These are phyloP conservation scores for Entomortierella lignicola DNA, from an alignment of 192 early-diverging fungal species.

Conservation along the genomic window DNA sequence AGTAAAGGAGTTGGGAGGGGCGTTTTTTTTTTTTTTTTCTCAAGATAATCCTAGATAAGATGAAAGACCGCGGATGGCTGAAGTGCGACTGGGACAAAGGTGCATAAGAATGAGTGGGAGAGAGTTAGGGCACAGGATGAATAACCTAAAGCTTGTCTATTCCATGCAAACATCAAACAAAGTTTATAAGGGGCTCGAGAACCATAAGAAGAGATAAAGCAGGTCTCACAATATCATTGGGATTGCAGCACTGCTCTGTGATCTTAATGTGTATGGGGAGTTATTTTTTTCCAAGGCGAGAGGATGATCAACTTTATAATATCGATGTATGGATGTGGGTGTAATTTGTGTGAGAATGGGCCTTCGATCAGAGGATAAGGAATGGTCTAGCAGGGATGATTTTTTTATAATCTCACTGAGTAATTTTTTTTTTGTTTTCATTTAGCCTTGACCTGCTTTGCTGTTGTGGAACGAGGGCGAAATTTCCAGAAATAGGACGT, in stretches of 20 bases:
- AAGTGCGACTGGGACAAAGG: background rate
- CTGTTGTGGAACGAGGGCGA: too few relatives aligned
- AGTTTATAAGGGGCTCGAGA: slow-evolving; percentile 19
- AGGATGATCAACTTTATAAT: background rate
- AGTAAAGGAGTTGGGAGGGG: background rate
- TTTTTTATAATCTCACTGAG: too few relatives aligned
- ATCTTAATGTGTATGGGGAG: background rate
- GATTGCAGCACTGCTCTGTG: background rate
- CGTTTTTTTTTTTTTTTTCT: too few relatives aligned
- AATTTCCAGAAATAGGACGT: too few relatives aligned
- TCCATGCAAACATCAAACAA: slow-evolving; percentile 9
- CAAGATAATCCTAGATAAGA: background rate
- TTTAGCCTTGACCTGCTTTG: too few relatives aligned
- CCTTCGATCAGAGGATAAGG: too few relatives aligned
- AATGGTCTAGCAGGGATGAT: too few relatives aligned
- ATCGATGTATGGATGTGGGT: too few relatives aligned
- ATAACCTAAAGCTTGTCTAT: background rate
- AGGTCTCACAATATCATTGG: background rate
- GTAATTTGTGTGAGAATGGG: too few relatives aligned
- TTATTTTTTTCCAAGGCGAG: too few relatives aligned
- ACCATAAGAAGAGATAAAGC: background rate
- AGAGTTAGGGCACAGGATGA: slow-evolving; percentile 1
- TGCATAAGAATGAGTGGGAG: slow-evolving; percentile 7
- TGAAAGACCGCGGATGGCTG: background rate
- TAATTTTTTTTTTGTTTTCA: background rate